These are phyloP conservation scores for Phytophthora pini DNA, from an alignment of 352 stramenopile species.

Conservation along the genomic window DNA sequence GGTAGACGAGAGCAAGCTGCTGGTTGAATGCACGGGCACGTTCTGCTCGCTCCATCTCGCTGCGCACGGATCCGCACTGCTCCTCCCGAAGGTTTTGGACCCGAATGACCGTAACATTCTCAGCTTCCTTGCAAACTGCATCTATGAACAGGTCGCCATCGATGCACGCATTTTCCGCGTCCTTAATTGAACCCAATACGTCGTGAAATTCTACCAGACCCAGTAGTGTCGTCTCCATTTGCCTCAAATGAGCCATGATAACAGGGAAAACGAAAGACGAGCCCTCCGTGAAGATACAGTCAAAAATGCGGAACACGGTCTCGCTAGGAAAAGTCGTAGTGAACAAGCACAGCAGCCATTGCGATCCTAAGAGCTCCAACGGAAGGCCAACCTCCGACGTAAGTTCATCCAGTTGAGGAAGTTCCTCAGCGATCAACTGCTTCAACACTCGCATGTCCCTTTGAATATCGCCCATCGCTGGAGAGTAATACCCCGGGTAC, in stretches of 20 bases:
- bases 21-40: constrained; percentile 67
- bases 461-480: constrained; percentile 89
- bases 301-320: constrained; percentile 89
- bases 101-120: constrained; percentile 44
- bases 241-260: constrained; percentile 80
- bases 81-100: constrained; percentile 58
- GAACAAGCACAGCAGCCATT: constrained; percentile 93
- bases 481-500: constrained; percentile 90
- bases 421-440: constrained; percentile 81
- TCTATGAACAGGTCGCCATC: constrained; percentile 72
- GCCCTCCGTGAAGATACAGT: constrained; percentile 88
- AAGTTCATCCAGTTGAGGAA: constrained; percentile 80
- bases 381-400: constrained; percentile 77
- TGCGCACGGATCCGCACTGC: constrained; percentile 61
- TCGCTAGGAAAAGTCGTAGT: constrained; percentile 91
- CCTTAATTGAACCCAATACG: constrained; percentile 79
- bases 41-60: constrained; percentile 75
- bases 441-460: constrained; percentile 92
- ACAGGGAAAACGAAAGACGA: constrained; percentile 84
- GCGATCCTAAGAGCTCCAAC: constrained; percentile 87
- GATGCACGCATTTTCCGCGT: constrained; percentile 65
- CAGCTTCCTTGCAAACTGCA: constrained; percentile 49
- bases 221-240: constrained; percentile 59
- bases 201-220: constrained; percentile 68
- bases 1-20: constrained; percentile 74